Conservation (phyloP, 176 grass and related monocot species). For the Pontederia paniculata region DNA sequence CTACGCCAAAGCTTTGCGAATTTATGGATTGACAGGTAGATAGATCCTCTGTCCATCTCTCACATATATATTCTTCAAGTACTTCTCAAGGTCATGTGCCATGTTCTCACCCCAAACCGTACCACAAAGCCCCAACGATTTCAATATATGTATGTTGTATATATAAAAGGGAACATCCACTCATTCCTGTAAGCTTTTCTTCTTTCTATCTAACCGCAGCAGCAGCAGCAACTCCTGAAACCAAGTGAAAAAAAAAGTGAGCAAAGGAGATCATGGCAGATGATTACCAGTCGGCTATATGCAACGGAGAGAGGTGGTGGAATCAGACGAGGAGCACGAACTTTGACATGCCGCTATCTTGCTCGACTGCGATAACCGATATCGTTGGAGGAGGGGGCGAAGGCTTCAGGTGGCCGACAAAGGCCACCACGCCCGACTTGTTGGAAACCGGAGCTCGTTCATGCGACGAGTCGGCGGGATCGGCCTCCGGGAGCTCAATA, state of each 20-base stretch:
- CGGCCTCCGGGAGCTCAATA: slow-evolving; percentile 19
- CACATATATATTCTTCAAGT: too few species aligned
- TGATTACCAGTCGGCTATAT: not conserved
- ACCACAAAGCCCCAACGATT: not conserved
- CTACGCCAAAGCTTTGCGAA: too few species aligned
- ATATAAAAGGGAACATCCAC: not conserved
- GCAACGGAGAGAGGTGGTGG: not conserved
- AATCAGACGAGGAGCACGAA: too few species aligned
- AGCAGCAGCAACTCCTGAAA: not conserved
- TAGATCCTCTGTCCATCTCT: too few species aligned
- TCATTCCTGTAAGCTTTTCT: not conserved
- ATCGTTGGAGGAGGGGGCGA: not conserved
- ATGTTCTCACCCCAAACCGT: not conserved
- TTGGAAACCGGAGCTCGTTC: slow-evolving; percentile 8
- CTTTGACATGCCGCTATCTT: too few species aligned
- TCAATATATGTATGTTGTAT: not conserved
- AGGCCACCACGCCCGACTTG: not conserved
- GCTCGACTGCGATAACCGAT: not conserved
- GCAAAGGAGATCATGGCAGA: not conserved
- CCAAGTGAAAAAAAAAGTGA: not conserved
- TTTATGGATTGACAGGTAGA: too few species aligned
- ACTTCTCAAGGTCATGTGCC: not conserved
- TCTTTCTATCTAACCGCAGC: not conserved
- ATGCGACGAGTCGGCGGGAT: slow-evolving; percentile 17
- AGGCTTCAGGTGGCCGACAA: not conserved